Base-by-base conservation (phyloP, 495 filamentous ascomycete species). In the Lindgomyces ingoldianus region DNA sequence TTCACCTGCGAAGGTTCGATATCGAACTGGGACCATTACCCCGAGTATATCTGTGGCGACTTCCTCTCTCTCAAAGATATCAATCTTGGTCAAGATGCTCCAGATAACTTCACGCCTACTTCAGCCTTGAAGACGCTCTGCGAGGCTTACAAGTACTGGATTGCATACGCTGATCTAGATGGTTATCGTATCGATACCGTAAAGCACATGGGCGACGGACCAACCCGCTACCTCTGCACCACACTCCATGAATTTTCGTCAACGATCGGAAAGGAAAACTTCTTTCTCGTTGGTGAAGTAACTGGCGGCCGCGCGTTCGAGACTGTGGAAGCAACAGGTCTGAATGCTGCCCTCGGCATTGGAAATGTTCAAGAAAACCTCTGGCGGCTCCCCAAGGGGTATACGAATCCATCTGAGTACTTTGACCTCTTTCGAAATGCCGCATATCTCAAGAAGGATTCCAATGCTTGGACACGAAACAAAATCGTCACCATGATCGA, bases 191-290 rank as follows among this genome's bases (percentile, higher is more conserved):
- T 72, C 50, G 69, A 72, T 30, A 72, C 70, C 1, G 70, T 72
- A n/a, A 72, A 70, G 44, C 70, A 72, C 36, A 72, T 72, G 70
- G 70, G 70, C 3, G 52, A 67, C 47, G 70, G 70, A 9, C 70
- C 70, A 45, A 70, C 70, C 2, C 51, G 70, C 14, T 62, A 70
- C 41, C 68, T 72, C 25, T 60, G 49, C 49, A 64, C 70, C 25
- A 42, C 25, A 3, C 62, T 70, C 19, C 67, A 70, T 27, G 70
- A 72, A 47, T 72, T 68, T 51, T 54, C 70, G 3, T 33, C 54
- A 4, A 9, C 30, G 16, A 21, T 70, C 9, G 67, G 70, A 0
- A 72, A 72, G 36, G 67, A 72, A 18, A 72, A 70, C 58, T 72
- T 67, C 51, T 56, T 70, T 18, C 62, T 72, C 22, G 65, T 72